phyloP scores from a whole-genome alignment of 1,139 yeast genomes.

The Saccharomyces hybrid region DNA sequence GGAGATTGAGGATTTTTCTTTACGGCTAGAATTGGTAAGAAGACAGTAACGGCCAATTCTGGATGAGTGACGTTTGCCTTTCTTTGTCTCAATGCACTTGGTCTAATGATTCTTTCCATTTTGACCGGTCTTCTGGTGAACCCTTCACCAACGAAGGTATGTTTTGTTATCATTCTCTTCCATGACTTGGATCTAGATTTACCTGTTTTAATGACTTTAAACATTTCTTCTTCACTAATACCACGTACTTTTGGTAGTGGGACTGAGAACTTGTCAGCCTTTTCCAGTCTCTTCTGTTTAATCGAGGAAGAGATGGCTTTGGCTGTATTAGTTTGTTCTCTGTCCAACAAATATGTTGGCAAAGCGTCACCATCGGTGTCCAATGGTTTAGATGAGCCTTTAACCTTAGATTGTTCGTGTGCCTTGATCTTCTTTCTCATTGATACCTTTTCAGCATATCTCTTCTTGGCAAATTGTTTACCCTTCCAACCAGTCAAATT shows the following conservation, averaged over 20 bases:
- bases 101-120: slow-evolving; percentile 95
- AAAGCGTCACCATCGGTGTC: slow-evolving; percentile 83
- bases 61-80: slow-evolving; percentile 99
- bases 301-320: slow-evolving; percentile 92
- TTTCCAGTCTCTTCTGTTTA: slow-evolving; percentile 94
- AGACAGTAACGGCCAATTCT: slow-evolving; percentile 89
- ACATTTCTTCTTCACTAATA: slow-evolving; percentile 97
- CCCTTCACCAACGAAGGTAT: slow-evolving; percentile 98
- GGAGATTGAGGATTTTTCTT: slow-evolving; percentile 99
- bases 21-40: slow-evolving; percentile 87
- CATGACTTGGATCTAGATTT: slow-evolving; percentile 78
- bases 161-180: slow-evolving; percentile 99
- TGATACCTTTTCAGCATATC: slow-evolving; percentile 95
- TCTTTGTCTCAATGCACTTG: slow-evolving; percentile 94
- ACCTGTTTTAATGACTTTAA: slow-evolving; percentile 94
- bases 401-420: slow-evolving; percentile 92
- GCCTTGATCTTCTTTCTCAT: slow-evolving; percentile 98
- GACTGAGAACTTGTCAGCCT: slow-evolving; percentile 92
- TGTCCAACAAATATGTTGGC: slow-evolving; percentile 94
- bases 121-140: slow-evolving; percentile 98
- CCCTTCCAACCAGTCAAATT: slow-evolving; percentile 95
- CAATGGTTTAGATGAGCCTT: slow-evolving; percentile 79
- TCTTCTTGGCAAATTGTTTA: slow-evolving; percentile 95
- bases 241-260: slow-evolving; percentile 98
- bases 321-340: slow-evolving; percentile 90